Evolutionary conservation across 2,329 filamentous ascomycete species (phyloP), one percentile per base, ranked within the genome.

Genomic region (Apiospora hydei): DNA sequence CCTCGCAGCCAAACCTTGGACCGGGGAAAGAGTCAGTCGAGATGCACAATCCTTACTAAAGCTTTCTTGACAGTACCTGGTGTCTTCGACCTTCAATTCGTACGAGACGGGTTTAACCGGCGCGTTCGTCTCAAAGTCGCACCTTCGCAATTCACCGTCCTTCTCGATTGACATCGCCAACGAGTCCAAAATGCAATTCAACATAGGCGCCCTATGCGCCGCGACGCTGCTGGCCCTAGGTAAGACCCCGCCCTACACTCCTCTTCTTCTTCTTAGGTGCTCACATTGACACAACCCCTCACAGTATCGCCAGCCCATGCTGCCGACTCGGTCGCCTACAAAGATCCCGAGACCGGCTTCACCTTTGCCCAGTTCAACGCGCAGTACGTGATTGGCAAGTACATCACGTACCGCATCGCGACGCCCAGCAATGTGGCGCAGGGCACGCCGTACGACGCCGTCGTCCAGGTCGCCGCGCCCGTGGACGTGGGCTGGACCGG

Each of bases 401-500:
- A 69, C 57, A 77, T 83, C 70, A 77, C 72, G 1, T 81, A 77
- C 71, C 81, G 82, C n/a, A 71, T 83, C 49, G 82, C 81, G 14
- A 76, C 85, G 16, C 84, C 84, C 4, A 76, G 72, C 14, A 77
- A 79, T 7, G 73, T 76, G 0, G 76, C 80, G 3, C 18, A 78
- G 0, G 74, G 69, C 4, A 72, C 77, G 10, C 74, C 81, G 0
- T 85, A 83, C 72, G 84, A 86, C 71, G 79, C 80, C 14, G 82
- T 85, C 6, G 51, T 86, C 30, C 85, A 87, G 74, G 81, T 87
- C 64, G 78, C 83, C 3, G 82, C 84, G 0, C 84, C 85, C 18
- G 78, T 78, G n/a, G 76, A 78, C 2, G 81, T 85, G 66, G 85
- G 85, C 71, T 87, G 85, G 85, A 82, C 83, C 11, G 85, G 84